A percentile compares a stretch with the other conserved stretches of the same genome.
These are phyloP conservation scores for Ogataea methanolica DNA, from an alignment of 805 yeast genomes.

Conservation along the genomic window DNA sequence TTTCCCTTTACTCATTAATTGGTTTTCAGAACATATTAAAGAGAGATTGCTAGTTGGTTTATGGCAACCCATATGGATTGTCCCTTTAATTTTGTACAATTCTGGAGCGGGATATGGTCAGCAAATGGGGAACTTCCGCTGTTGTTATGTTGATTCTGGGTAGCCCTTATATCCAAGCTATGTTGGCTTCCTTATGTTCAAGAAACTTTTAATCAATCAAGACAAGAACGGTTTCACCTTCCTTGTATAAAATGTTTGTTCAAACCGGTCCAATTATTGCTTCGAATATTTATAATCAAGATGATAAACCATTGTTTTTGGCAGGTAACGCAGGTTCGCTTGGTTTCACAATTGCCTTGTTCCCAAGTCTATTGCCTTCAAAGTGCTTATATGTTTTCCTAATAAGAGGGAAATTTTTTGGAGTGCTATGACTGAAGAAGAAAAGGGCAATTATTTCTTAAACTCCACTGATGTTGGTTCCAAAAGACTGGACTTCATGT, in stretches of 20 bases:
- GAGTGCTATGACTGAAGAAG: constrained; percentile 45
- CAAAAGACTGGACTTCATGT: constrained; percentile 47
- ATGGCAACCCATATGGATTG: constrained; percentile 22
- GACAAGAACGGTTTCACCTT: constrained; percentile 61
- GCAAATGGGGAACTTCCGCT: constrained; percentile 26
- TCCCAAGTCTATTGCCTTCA: constrained; percentile 24
- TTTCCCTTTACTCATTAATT: constrained; percentile 34
- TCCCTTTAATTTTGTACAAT: constrained; percentile 26
- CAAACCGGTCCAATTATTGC: constrained; percentile 54
- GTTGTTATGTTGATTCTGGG: constrained; percentile 31
- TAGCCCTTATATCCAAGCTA: constrained; percentile 48
- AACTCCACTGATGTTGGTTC: constrained; percentile 51
- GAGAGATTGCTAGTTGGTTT: constrained; percentile 22
- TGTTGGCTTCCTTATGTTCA: constrained; percentile 58
- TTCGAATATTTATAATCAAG: constrained; percentile 50
- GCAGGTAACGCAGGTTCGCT: constrained; percentile 47
- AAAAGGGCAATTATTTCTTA: constrained; percentile 42
- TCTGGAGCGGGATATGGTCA: constrained; percentile 25
- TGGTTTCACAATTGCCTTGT: constrained; percentile 29
- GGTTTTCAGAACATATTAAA: constrained; percentile 32
- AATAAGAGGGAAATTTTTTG: constrained; percentile 42
- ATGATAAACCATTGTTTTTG: constrained; percentile 57
- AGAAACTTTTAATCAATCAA: constrained; percentile 58
- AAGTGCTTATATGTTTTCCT: constrained; percentile 41
- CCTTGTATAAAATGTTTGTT: constrained; percentile 59